Conservation (phyloP, 1,284 basidiomycete species). For the Malassezia pachydermatis region DNA sequence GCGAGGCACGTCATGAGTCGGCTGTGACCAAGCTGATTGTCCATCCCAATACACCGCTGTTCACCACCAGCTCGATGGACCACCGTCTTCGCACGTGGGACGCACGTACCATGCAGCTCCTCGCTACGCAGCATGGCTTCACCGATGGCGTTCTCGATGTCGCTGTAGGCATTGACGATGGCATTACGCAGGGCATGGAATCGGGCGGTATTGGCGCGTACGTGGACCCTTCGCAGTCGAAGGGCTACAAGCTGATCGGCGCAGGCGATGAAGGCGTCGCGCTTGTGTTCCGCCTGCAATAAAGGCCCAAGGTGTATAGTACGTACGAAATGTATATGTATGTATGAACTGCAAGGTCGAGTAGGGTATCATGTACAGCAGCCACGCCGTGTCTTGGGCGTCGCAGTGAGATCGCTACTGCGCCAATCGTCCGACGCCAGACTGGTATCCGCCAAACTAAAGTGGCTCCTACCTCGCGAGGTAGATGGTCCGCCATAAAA, state of each 20-base stretch:
- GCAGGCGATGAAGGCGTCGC: slow-evolving; percentile 47
- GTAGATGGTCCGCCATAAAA: slow-evolving; percentile 76
- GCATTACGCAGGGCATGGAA: slow-evolving; percentile 48
- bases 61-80: slow-evolving; percentile 61
- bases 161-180: slow-evolving; percentile 53
- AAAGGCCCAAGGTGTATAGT: slow-evolving; percentile 53
- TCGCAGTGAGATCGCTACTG: neutral
- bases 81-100: slow-evolving; percentile 84
- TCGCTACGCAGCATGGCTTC: slow-evolving; percentile 76
- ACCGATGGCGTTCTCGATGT: slow-evolving; percentile 68
- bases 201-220: slow-evolving; percentile 41
- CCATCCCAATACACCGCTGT: slow-evolving; percentile 74
- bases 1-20: slow-evolving; percentile 26
- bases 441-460: neutral
- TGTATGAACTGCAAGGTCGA: neutral
- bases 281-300: slow-evolving; percentile 57
- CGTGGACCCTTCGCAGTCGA: slow-evolving; percentile 21
- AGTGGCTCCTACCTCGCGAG: too few relatives aligned
- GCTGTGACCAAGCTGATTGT: slow-evolving; percentile 27
- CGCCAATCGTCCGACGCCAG: neutral
- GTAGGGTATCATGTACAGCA: too few relatives aligned
- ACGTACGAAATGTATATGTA: neutral
- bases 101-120: slow-evolving; percentile 65
- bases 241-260: slow-evolving; percentile 43
- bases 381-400: neutral